Conservation (phyloP, 768 basidiomycete species). For the Guyanaporus albipodus region DNA sequence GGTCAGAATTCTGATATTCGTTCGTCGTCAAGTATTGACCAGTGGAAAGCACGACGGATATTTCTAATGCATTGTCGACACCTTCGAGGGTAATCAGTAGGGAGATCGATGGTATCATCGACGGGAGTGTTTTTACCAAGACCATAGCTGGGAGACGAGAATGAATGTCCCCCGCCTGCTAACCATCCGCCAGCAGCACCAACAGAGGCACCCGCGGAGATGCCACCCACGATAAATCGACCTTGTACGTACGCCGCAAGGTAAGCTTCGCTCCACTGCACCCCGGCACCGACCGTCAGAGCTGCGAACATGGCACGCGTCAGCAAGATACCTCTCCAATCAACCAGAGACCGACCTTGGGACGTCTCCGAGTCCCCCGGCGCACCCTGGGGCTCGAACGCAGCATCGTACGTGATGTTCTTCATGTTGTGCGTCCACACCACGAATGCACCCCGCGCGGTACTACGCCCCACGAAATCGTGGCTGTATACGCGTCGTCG, state of each 20-base stretch:
- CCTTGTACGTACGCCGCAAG: constrained; percentile 34
- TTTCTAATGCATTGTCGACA: constrained; percentile 48
- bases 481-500: no score
- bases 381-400: constrained; percentile 34
- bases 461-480: constrained; percentile 39
- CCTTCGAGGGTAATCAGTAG: constrained; percentile 25
- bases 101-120: neutral
- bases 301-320: constrained; percentile 13
- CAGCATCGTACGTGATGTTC: constrained; percentile 33
- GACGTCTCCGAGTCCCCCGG: constrained; percentile 11
- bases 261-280: constrained; percentile 48
- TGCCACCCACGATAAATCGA: constrained; percentile 43
- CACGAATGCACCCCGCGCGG: constrained; percentile 35
- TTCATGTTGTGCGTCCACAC: constrained; percentile 45
- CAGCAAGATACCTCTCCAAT: neutral
- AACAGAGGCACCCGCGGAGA: constrained; percentile 36
- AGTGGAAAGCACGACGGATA: constrained; percentile 41
- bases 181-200: constrained; percentile 51
- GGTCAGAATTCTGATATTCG: constrained; percentile 38
- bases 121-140: constrained; percentile 35
- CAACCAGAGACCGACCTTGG: constrained; percentile 23
- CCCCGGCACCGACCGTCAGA: constrained; percentile 38
- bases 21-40: constrained; percentile 41
- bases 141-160: constrained; percentile 38
- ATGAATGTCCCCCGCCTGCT: constrained; percentile 48